A percentile compares a stretch with the other conserved stretches of the same genome.
Conservation (phyloP, 345 rosid genomes). For the Camelina hispida region DNA sequence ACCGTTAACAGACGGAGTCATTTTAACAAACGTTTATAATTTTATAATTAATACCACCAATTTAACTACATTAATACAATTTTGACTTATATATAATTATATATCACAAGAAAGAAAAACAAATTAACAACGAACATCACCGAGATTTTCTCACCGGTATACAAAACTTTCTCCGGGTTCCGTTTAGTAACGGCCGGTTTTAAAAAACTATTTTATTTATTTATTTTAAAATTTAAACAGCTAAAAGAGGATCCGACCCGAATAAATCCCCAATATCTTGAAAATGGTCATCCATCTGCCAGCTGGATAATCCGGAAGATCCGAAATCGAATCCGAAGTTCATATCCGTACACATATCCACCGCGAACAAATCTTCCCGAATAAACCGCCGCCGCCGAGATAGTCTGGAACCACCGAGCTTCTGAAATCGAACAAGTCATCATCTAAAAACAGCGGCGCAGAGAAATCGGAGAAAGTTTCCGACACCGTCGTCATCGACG, state of each 20-base stretch:
- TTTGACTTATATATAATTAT: constrained; percentile 18
- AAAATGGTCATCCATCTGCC: constrained; percentile 54
- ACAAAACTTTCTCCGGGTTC: constrained; percentile 53
- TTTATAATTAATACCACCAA: constrained; percentile 29
- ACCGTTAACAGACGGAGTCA: constrained; percentile 57
- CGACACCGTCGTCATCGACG: constrained; percentile 39
- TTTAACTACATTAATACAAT: constrained; percentile 36
- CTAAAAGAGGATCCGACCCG: constrained; percentile 71
- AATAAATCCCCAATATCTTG: constrained; percentile 82
- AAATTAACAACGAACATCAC: constrained; percentile 21
- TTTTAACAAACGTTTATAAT: background rate
- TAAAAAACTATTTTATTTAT: constrained; percentile 17
- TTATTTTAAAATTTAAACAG: constrained; percentile 45
- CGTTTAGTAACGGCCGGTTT: constrained; percentile 43
- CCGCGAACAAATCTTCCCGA: constrained; percentile 47
- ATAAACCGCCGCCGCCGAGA: constrained; percentile 53
- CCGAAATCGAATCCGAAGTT: constrained; percentile 60
- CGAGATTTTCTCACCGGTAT: constrained; percentile 49
- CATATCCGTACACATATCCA: constrained; percentile 29
- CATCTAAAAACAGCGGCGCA: constrained; percentile 48
- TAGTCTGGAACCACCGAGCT: constrained; percentile 51
- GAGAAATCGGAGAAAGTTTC: constrained; percentile 55
- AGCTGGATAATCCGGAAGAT: constrained; percentile 52
- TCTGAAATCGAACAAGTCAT: constrained; percentile 56
- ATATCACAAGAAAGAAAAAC: constrained; percentile 25